phyloP scores from a whole-genome alignment of 1,284 basidiomycete genomes.

The Macrocystidia cucumis region DNA sequence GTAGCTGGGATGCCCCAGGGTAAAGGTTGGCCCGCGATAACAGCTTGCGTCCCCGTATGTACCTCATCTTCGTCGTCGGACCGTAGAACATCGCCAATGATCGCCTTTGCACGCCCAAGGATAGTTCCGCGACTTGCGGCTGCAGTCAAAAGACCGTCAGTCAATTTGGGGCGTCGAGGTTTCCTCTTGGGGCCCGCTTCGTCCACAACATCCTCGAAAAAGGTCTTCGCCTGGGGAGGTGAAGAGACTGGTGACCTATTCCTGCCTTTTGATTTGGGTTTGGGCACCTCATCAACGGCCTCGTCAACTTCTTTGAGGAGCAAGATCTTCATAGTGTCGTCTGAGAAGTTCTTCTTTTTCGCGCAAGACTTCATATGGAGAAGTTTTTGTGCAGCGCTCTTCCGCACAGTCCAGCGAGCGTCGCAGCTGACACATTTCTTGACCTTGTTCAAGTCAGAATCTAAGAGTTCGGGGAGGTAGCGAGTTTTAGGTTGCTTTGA shows the following conservation, averaged over 20 bases:
- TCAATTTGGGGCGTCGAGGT: slow-evolving; percentile 29
- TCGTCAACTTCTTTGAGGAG: slow-evolving; percentile 38
- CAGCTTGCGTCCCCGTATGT: slow-evolving; percentile 24
- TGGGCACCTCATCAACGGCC: slow-evolving; percentile 7
- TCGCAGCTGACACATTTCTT: slow-evolving; percentile 60
- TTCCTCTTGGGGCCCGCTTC: slow-evolving; percentile 36
- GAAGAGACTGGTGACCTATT: slow-evolving; percentile 5
- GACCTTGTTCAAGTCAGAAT: slow-evolving; percentile 37
- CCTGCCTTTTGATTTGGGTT: slow-evolving; percentile 20
- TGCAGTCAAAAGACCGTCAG: slow-evolving; percentile 38
- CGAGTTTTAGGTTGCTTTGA: slow-evolving; percentile 10
- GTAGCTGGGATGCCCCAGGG: slow-evolving; percentile 21
- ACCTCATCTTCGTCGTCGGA: slow-evolving; percentile 10
- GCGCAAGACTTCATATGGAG: slow-evolving; percentile 62
- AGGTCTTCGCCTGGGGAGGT: slow-evolving; percentile 25
- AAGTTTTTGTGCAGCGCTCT: slow-evolving; percentile 52
- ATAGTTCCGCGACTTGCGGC: slow-evolving; percentile 44
- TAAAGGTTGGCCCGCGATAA: slow-evolving; percentile 20
- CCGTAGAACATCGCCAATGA: slow-evolving; percentile 26
- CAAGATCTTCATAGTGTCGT: slow-evolving; percentile 48
- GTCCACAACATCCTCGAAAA: slow-evolving; percentile 47
- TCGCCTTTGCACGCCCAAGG: slow-evolving; percentile 41
- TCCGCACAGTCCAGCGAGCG: slow-evolving; percentile 58
- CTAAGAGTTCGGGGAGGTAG: slow-evolving; percentile 30
- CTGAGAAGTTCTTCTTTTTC: slow-evolving; percentile 43